Evolutionary conservation across 345 rosid genomes (phyloP), one percentile per base, ranked within the genome.

Genomic region (Hypericum androsaemum): DNA sequence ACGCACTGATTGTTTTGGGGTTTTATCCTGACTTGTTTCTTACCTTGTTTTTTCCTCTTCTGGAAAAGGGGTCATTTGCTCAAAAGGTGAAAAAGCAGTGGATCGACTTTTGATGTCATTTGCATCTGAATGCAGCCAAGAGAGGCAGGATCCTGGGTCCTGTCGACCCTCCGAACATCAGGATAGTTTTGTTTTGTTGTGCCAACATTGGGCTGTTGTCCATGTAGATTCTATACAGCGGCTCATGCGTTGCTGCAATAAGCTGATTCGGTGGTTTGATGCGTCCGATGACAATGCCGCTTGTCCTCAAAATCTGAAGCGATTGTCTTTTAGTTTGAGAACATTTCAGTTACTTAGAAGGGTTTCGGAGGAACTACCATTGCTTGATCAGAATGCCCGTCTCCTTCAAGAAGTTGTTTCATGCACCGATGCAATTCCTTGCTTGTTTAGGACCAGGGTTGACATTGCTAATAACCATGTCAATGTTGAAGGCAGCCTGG

Each of bases 191-290:
- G 69, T 73, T 54, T 83, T 77, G 64, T 66, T 81, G 37, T 76
- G 74, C 54, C 95, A 80, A 68, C 96, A 88, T 63, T 85, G 88
- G 82, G 94, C 94, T 47, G 73, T 83, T 70, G 75, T 74, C 63
- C 97, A 92, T 57, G 59, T 78, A 44, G 74, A 69, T 57, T 79
- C 79, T 55, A 67, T 81, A 54, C 66, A 53, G 55, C 78, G 89
- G 58, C 80, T 90, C 43, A 63, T 88, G 57, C 62, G 70, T 44
- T 67, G 80, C 47, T 83, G 88, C 71, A 77, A 65, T 61, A 65
- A 74, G 58, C 80, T 92, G 67, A 66, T 83, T 59, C 71, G 68
- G 37, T 60, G 77, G 65, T 79, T 94, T 47, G 71, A 68, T 51
- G 41, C 51, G 50, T 69, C 60, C 62, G 88, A 79, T 62, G 95